Conservation (phyloP, 179 eudicot genomes). For the Silene noctiflora region DNA sequence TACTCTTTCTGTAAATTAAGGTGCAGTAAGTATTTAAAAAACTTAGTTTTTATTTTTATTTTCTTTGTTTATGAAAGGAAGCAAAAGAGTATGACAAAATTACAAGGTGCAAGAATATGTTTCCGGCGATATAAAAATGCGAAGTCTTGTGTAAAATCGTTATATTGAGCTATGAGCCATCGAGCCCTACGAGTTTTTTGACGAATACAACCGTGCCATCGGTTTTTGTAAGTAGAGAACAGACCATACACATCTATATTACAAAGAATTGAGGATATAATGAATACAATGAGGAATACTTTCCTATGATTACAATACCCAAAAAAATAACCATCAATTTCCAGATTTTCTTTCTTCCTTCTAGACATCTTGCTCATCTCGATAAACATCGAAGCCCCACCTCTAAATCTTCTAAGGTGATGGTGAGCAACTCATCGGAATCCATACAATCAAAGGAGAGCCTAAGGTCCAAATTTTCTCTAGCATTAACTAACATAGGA, state of each 20-base stretch:
- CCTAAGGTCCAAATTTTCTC: slow-evolving; percentile 82
- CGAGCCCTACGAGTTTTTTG: background rate
- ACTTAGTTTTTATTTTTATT: too few relatives aligned
- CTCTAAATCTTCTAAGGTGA: slow-evolving; percentile 70
- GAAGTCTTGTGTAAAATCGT: background rate
- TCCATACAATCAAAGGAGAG: slow-evolving; percentile 77
- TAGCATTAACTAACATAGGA: slow-evolving; percentile 80
- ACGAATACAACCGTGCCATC: too few relatives aligned
- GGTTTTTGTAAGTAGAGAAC: background rate
- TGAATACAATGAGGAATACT: background rate
- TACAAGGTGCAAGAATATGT: too few relatives aligned
- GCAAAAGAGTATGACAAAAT: too few relatives aligned
- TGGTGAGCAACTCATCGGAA: slow-evolving; percentile 63
- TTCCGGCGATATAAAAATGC: too few relatives aligned
- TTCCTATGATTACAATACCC: slow-evolving; percentile 10
- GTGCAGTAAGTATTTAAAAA: too few relatives aligned
- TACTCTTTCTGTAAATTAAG: too few relatives aligned
- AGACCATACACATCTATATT: slow-evolving; percentile 11
- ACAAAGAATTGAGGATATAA: slow-evolving; percentile 28
- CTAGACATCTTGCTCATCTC: slow-evolving; percentile 23
- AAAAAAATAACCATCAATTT: slow-evolving; percentile 2
- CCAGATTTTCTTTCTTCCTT: background rate
- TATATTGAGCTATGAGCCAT: background rate
- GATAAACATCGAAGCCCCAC: slow-evolving; percentile 56
- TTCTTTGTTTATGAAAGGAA: too few relatives aligned